These are phyloP conservation scores for Porcisia hertigi DNA, from an alignment of 208 protist species.

Conservation along the genomic window DNA sequence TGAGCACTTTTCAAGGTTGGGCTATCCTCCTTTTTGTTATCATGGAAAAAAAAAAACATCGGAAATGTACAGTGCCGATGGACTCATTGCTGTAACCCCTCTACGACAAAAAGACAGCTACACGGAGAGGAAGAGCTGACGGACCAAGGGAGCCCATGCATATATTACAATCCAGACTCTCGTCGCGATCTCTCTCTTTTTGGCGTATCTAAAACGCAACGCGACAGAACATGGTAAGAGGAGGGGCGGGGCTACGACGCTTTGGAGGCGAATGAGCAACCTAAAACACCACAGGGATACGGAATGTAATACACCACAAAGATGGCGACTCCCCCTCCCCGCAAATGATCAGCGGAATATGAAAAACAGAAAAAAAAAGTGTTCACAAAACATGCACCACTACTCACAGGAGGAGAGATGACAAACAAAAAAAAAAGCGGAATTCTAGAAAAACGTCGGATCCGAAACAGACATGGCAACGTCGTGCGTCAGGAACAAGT, in stretches of 20 bases:
- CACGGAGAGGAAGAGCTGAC: neutral
- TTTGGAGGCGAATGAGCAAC: too few relatives aligned
- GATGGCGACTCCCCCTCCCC: neutral
- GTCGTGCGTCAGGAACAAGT: conserved; percentile 8
- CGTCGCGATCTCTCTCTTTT: neutral
- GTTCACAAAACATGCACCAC: neutral
- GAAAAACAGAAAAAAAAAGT: conserved; percentile 11
- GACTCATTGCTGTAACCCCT: neutral
- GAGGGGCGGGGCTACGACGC: too few relatives aligned
- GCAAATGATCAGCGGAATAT: neutral
- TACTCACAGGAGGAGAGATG: neutral
- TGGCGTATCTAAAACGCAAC: neutral
- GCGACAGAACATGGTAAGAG: too few relatives aligned
- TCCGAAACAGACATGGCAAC: neutral
- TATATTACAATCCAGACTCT: neutral
- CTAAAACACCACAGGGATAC: too few relatives aligned
- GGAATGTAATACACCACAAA: neutral
- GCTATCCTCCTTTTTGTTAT: neutral
- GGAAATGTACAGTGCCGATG: neutral
- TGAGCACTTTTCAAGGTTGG: neutral
- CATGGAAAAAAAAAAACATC: too few relatives aligned
- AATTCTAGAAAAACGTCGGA: conserved; percentile 12
- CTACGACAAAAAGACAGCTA: neutral
- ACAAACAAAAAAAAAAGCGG: neutral
- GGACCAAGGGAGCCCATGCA: neutral